Evolutionary conservation across 148 eudicot genomes (phyloP).

Genomic region (Chenopodium formosanum): DNA sequence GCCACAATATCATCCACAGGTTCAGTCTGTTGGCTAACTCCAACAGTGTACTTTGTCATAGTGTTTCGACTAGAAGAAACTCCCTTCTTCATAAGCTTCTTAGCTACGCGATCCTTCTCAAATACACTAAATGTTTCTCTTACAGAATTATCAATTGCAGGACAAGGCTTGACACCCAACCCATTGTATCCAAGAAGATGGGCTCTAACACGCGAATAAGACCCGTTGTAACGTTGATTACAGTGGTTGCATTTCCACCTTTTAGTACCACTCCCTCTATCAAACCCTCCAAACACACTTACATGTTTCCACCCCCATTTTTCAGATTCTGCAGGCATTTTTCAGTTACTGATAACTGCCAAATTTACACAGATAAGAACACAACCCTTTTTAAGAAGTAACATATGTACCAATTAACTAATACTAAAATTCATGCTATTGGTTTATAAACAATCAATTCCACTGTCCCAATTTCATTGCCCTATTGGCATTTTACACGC

Average conservation of each 20-base stretch:
- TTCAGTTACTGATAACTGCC: not conserved
- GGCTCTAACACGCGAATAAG: constrained; percentile 45
- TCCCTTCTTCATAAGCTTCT: constrained; percentile 24
- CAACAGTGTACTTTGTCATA: not conserved
- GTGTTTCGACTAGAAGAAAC: constrained; percentile 16
- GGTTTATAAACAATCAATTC: no score
- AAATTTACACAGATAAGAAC: not conserved
- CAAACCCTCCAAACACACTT: constrained; percentile 36
- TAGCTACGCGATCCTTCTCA: constrained; percentile 29
- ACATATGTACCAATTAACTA: not conserved
- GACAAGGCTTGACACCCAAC: constrained; percentile 37
- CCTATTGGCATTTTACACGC: no score
- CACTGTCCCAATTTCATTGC: no score
- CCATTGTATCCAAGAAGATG: constrained; percentile 45
- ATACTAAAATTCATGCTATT: no score
- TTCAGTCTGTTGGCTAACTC: constrained; percentile 12
- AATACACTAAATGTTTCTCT: constrained; percentile 30
- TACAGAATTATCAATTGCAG: constrained; percentile 34
- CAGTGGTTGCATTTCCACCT: constrained; percentile 49
- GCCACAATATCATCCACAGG: constrained; percentile 42
- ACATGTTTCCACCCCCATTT: constrained; percentile 52
- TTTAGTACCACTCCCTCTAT: constrained; percentile 43
- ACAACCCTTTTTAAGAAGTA: not conserved
- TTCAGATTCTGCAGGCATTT: constrained; percentile 34
- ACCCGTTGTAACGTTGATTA: constrained; percentile 37